phyloP scores from a whole-genome alignment of 148 eudicot species.

The Rhododendron kiyosumense region DNA sequence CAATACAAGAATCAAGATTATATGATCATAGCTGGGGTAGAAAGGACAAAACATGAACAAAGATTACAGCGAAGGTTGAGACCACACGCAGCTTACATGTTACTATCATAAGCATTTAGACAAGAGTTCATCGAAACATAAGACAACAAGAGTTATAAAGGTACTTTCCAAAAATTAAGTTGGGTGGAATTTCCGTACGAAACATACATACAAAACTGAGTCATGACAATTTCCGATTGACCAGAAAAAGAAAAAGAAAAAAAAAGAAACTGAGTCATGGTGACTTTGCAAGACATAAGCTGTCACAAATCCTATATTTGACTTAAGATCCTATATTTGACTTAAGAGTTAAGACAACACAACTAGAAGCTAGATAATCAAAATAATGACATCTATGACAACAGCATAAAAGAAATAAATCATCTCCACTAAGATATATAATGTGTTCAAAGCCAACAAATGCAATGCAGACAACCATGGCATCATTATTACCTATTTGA shows the following conservation, averaged over 20 bases:
- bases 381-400: neutral
- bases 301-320: conserved; percentile 1
- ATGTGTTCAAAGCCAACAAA: neutral
- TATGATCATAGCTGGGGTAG: neutral
- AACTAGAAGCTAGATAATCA: neutral
- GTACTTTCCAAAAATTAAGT: neutral
- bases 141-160: neutral
- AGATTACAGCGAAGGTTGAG: neutral
- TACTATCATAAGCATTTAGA: neutral
- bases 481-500: neutral
- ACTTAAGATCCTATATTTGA: too few species aligned
- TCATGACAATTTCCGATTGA: too few species aligned
- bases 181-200: neutral
- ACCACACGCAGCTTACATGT: neutral
- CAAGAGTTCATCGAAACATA: neutral
- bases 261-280: neutral
- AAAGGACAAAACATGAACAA: neutral
- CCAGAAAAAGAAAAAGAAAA: too few species aligned
- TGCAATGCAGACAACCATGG: conserved; percentile 2
- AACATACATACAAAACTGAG: neutral
- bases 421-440: neutral
- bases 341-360: neutral
- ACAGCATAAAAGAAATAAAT: neutral
- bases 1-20: neutral
- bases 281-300: neutral